Evolutionary conservation across 306 rosid genomes (phyloP), one percentile per base, ranked within the genome.

Genomic region (Vicia faba): DNA sequence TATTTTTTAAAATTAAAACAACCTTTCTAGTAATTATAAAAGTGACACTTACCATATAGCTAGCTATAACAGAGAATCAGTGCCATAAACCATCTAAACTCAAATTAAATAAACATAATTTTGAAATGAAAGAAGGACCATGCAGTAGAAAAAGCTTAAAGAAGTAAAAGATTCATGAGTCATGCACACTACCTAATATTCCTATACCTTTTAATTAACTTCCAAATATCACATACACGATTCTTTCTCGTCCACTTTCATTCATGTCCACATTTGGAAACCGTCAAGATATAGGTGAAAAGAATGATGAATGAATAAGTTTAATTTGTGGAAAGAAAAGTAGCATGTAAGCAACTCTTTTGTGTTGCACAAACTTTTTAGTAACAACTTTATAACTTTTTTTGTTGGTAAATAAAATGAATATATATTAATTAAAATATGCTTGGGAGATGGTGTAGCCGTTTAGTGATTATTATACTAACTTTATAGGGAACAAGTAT

Each of bases 121-220:
- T 20, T 20, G 46, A 66, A 66, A 14, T 11, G n/a, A 74, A 74
- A 67, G 1, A 35, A 60, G 56, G 74, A 60, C 79, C 28, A 46
- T 18, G 46, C 19, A n/a, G 64, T 60, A 7, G 29, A 29, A 75
- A 68, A 66, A 66, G 77, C 18, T 53, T 40, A 53, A 44, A 50
- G 14, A 46, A 58, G 55, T 58, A 59, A 57, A 44, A 69, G 74
- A 56, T 50, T 68, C 65, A 68, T 61, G 70, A 75, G 79, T 75
- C 70, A 75, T 49, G n/a, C 70, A 75, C 66, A 18, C 20, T 29
- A 40, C 65, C 23, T 19, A 59, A 75, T 60, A 75, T 75, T 75
- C 80, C 51, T 68, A 58, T 5, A 51, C 41, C 80, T 68, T 75
- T 75, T n/a, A n/a, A n/a, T 75, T 75, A 68, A 68, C 70, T 68